A percentile compares a stretch with the other conserved stretches of the same genome.
Conservation (phyloP, 2,329 filamentous ascomycete genomes). For the Aspergillus viridinutans region DNA sequence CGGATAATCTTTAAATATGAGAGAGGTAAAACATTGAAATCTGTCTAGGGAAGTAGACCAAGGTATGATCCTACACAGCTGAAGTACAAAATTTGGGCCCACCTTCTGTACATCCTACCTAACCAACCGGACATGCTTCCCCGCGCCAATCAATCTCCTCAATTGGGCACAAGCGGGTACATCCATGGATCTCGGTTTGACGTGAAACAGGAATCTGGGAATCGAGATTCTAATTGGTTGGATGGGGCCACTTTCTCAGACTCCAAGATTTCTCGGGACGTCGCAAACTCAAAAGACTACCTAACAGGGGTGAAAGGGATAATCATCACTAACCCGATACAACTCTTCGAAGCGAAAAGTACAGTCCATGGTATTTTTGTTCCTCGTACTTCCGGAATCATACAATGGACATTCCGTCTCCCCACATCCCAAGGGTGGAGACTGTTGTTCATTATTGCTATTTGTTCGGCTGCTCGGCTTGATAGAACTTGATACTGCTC, state of each 20-base stretch:
- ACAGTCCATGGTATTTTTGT: background rate
- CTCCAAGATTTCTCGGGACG: background rate
- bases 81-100: background rate
- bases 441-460: background rate
- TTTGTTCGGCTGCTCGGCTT: background rate
- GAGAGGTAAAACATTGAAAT: background rate
- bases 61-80: background rate
- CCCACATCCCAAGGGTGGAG: background rate
- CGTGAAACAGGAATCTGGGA: slow-evolving; percentile 4
- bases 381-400: background rate
- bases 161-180: background rate
- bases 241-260: background rate
- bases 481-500: background rate
- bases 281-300: background rate
- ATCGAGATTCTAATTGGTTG: background rate
- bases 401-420: background rate
- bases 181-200: background rate
- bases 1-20: background rate
- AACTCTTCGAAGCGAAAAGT: background rate
- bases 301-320: background rate
- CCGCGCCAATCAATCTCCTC: slow-evolving; percentile 9
- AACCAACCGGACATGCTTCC: slow-evolving; percentile 6
- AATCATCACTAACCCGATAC: background rate
- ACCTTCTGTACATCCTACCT: slow-evolving; percentile 1
- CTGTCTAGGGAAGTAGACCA: background rate